phyloP scores from a whole-genome alignment of 768 basidiomycete species.

The Kwoniella sp. region DNA sequence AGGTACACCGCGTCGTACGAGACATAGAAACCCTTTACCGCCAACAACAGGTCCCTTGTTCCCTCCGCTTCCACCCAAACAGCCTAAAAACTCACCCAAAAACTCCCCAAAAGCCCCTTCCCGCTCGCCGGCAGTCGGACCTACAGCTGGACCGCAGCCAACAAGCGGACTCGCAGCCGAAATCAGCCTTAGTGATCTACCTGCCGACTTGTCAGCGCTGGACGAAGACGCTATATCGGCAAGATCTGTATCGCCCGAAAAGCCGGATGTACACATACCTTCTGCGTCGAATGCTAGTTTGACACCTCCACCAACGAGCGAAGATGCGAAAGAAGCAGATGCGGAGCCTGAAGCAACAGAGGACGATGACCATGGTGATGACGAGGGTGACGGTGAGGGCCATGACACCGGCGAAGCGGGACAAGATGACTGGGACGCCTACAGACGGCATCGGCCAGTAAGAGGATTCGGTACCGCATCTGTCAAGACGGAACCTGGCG shows the following conservation, averaged over 20 bases:
- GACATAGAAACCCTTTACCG: conserved; percentile 60
- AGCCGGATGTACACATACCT: conserved; percentile 62
- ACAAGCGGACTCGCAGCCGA: conserved; percentile 57
- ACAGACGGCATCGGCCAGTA: conserved; percentile 31
- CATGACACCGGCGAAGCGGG: background rate
- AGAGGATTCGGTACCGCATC: conserved; percentile 23
- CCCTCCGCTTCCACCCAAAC: conserved; percentile 53
- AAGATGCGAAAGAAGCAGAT: conserved; percentile 56
- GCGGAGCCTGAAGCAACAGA: conserved; percentile 56
- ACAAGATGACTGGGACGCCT: conserved; percentile 33
- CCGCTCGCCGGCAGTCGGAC: conserved; percentile 17
- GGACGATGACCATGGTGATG: conserved; percentile 13
- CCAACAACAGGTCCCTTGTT: conserved; percentile 61
- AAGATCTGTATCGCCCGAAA: conserved; percentile 47
- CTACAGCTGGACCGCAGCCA: background rate
- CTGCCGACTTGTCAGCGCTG: conserved; percentile 3
- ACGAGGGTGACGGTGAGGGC: conserved; percentile 11
- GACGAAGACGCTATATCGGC: conserved; percentile 24
- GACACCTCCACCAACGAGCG: conserved; percentile 67
- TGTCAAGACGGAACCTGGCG: conserved; percentile 50
- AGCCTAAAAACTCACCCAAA: conserved; percentile 58
- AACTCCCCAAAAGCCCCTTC: conserved; percentile 43
- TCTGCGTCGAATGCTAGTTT: conserved; percentile 58
- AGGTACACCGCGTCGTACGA: conserved; percentile 42
- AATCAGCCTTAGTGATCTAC: conserved; percentile 51